Conservation (phyloP, 1,284 basidiomycete species). For the Ustanciosporium gigantosporum region DNA sequence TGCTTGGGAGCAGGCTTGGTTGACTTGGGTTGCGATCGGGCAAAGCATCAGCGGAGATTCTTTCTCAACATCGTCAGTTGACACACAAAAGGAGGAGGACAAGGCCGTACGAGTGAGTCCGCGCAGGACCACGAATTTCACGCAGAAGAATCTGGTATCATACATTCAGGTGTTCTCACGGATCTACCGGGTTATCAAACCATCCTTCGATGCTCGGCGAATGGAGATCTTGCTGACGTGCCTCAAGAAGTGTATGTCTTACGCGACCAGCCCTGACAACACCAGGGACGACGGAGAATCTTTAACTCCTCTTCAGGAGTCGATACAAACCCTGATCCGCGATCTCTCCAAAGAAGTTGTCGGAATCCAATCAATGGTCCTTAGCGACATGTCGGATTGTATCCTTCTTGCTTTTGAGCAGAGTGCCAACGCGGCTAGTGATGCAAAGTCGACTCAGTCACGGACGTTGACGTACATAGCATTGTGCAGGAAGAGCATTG, state of each 20-base stretch:
- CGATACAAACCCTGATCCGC: too few species aligned
- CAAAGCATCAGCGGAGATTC: constrained; percentile 4
- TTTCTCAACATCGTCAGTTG: constrained; percentile 2
- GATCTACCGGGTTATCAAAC: constrained; percentile 47
- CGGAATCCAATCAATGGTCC: too few species aligned
- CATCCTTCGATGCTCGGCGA: constrained; percentile 65
- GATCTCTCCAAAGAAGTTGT: too few species aligned
- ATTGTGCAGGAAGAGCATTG: constrained; percentile 82
- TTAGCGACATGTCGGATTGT: too few species aligned
- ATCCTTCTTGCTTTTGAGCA: too few species aligned
- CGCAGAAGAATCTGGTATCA: constrained; percentile 83
- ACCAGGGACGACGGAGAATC: too few species aligned
- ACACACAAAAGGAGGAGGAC: not conserved
- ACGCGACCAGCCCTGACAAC: constrained; percentile 75
- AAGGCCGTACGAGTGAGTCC: too few species aligned
- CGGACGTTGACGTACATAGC: constrained; percentile 73
- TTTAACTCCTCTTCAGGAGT: too few species aligned
- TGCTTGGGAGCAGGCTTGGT: constrained; percentile 24
- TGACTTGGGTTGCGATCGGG: constrained; percentile 20
- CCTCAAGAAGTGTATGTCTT: constrained; percentile 79
- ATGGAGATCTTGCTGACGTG: constrained; percentile 74
- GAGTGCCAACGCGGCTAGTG: too few species aligned
- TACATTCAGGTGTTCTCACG: constrained; percentile 72
- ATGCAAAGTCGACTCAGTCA: constrained; percentile 1
- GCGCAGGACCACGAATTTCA: too few species aligned